Evolutionary conservation across 257 asterid genomes (phyloP).

Genomic region (Gentiana dahurica): DNA sequence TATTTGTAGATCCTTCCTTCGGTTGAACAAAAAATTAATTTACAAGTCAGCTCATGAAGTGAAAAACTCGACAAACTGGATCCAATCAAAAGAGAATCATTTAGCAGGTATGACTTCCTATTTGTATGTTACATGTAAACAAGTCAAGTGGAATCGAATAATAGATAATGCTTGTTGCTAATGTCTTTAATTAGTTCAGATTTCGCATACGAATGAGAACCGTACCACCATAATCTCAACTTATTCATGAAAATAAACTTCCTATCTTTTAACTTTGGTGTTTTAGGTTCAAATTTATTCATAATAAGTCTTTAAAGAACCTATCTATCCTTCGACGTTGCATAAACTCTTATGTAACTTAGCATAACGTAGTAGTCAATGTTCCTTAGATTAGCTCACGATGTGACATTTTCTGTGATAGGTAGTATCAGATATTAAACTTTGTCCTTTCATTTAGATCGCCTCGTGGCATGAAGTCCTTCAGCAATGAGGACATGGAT

Average conservation of each 20-base stretch:
- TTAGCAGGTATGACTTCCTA: constrained; percentile 33
- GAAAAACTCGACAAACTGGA: constrained; percentile 13
- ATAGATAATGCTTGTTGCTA: background rate
- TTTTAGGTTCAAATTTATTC: background rate
- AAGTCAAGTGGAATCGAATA: background rate
- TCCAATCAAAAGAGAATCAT: constrained; percentile 41
- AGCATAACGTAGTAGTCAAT: background rate
- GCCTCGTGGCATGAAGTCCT: constrained; percentile 38
- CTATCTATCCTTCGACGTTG: background rate
- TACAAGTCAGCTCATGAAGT: too few species aligned
- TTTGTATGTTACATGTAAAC: background rate
- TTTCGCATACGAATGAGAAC: too few species aligned
- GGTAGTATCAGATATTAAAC: background rate
- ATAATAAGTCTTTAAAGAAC: background rate
- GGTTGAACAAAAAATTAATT: too few species aligned
- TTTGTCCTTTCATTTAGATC: constrained; percentile 26
- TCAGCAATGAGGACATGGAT: constrained; percentile 32
- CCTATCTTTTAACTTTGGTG: background rate
- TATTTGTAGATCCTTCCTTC: too few species aligned
- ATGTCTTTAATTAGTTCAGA: too few species aligned
- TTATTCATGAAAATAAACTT: too few species aligned
- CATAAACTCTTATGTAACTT: background rate
- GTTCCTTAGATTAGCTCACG: background rate
- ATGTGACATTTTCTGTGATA: background rate
- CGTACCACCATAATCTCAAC: too few species aligned